These are phyloP conservation scores for Serendipita sp. DNA, from an alignment of 768 basidiomycete species.

Conservation along the genomic window DNA sequence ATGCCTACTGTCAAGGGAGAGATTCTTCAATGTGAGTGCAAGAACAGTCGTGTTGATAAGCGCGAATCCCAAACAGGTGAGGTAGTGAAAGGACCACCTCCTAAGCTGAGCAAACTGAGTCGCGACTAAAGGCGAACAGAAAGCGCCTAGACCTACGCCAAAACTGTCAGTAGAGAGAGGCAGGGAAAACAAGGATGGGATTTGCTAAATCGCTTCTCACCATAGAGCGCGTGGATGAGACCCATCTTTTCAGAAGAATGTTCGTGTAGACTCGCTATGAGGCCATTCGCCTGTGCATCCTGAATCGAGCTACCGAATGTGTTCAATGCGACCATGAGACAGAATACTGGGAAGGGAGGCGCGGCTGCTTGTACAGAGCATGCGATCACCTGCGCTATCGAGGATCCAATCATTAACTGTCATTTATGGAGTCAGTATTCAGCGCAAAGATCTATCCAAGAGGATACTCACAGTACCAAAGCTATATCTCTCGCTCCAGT, in stretches of 20 bases:
- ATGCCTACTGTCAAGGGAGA: background rate
- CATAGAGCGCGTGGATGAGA: conserved; percentile 2
- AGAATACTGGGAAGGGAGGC: conserved; percentile 7
- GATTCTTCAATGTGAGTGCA: background rate
- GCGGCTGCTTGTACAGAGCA: conserved; percentile 11
- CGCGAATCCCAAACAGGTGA: conserved; percentile 28
- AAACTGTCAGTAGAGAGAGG: background rate
- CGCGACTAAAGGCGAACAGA: conserved; percentile 1
- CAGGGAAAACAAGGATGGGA: background rate
- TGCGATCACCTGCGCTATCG: conserved; percentile 14
- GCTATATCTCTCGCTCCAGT: conserved; percentile 28
- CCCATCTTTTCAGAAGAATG: conserved; percentile 6
- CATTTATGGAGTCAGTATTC: background rate
- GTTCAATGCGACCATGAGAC: background rate
- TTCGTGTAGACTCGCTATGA: background rate
- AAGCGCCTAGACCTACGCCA: conserved; percentile 14
- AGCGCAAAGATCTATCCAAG: background rate
- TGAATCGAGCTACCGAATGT: conserved; percentile 4
- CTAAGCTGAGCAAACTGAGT: conserved; percentile 5
- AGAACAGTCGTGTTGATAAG: conserved; percentile 10
- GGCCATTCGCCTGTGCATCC: background rate
- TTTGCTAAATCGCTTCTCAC: background rate
- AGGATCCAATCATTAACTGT: conserved; percentile 29
- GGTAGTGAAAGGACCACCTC: conserved; percentile 31
- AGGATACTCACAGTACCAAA: conserved; percentile 30